Evolutionary conservation across 2,329 filamentous ascomycete genomes (phyloP), one percentile per base, ranked within the genome.

Genomic region (Cadophora luteo-olivacea): DNA sequence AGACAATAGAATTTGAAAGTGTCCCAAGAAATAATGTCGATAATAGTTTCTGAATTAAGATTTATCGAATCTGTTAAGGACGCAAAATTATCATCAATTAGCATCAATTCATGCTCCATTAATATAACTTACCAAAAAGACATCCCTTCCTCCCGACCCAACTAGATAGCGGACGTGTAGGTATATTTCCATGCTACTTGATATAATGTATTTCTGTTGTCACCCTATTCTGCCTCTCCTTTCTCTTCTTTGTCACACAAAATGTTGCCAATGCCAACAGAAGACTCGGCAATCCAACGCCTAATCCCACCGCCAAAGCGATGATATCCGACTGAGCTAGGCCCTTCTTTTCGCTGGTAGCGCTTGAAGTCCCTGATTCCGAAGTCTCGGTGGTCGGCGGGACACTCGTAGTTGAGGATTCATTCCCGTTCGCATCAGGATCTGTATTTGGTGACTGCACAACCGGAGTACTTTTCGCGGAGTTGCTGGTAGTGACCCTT

Each of bases 251-350:
- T 24, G 32, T 25, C n/a, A 66, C 49, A 66, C 64, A 66, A 22
- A 66, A 66, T 4, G 64, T 66, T 16, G 54, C 64, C 29, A 66
- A 16, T n/a, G 54, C 64, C 52, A 66, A 61, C 14, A 66, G 11
- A 36, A 66, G 24, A 52, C 64, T 66, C 19, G 64, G 64, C 29
- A 61, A 12, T 8, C 64, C 55, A 7, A 61, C 54, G 12, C 55
- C 54, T 8, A 66, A 19, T n/a, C 64, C 64, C 49, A 66, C 64
- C 54, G 54, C 45, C 38, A 66, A 51, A 61, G 64, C 45, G 61
- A 66, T 61, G 12, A 66, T 45, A 52, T 66, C 64, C 11, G 54
- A 66, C 45, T 66, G 64, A 24, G 54, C 36, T 32, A 66, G n/a
- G 22, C 64, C 64, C 16, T 60, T 36, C 41, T 66, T 66, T 22